phyloP scores from a whole-genome alignment of 805 yeast species.

The Lachancea sp. region DNA sequence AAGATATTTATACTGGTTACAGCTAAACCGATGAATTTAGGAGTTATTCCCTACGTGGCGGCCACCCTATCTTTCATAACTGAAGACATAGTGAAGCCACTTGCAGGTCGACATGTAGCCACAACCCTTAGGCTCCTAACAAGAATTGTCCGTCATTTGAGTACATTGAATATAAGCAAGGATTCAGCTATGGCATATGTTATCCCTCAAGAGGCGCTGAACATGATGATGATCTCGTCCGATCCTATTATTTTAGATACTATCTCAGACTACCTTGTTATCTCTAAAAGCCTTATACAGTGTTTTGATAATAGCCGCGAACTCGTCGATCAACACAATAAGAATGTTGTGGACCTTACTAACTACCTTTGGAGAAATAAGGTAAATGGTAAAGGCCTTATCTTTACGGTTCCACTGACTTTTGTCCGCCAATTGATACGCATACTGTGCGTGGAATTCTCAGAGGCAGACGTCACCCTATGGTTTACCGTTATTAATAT shows the following conservation, averaged over 20 bases:
- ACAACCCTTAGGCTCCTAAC: slow-evolving; percentile 1
- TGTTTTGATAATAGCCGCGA: not conserved
- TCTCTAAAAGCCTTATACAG: not conserved
- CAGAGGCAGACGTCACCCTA: slow-evolving; percentile 11
- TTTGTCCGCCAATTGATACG: slow-evolving; percentile 17
- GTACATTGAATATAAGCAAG: no score
- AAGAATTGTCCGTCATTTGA: not conserved
- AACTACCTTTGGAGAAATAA: slow-evolving; percentile 31
- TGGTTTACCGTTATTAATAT: slow-evolving; percentile 23
- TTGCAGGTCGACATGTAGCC: not conserved
- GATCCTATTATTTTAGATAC: slow-evolving; percentile 5
- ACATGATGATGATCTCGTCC: not conserved
- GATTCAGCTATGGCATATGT: not conserved
- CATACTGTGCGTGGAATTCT: slow-evolving; percentile 13
- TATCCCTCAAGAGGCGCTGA: not conserved
- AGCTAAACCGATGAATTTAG: not conserved
- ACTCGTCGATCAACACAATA: slow-evolving; percentile 21
- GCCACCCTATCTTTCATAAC: not conserved
- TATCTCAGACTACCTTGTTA: not conserved
- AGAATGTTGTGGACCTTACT: slow-evolving; percentile 24
- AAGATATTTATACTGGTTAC: no score
- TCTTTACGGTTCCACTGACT: slow-evolving; percentile 22
- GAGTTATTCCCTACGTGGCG: not conserved
- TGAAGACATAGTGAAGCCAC: not conserved
- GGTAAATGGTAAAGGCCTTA: slow-evolving; percentile 12